Conservation (phyloP, 2,329 filamentous ascomycete genomes). For the Penicillium olsonii region DNA sequence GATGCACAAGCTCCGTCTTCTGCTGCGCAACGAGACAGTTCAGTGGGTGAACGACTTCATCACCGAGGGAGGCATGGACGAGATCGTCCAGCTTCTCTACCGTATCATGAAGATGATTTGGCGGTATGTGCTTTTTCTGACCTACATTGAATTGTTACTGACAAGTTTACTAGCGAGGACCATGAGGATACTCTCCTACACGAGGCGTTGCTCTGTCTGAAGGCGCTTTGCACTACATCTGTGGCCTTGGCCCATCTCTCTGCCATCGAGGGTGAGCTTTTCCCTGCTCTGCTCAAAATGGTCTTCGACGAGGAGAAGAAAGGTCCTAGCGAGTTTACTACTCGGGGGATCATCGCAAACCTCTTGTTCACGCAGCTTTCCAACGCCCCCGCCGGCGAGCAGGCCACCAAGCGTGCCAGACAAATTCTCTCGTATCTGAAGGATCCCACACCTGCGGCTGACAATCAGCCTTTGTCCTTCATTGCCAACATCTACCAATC, state of each 20-base stretch:
- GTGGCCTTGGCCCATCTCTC: constrained; percentile 79
- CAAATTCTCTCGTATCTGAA: constrained; percentile 78
- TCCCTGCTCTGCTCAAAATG: constrained; percentile 83
- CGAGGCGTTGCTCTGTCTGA: constrained; percentile 88
- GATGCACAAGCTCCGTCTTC: constrained; percentile 84
- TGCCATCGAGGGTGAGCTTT: constrained; percentile 75
- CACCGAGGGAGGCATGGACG: constrained; percentile 83
- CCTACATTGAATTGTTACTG: constrained; percentile 16
- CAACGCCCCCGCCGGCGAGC: constrained; percentile 61
- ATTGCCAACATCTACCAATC: constrained; percentile 85
- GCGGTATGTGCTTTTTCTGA: constrained; percentile 63
- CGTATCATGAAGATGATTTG: constrained; percentile 96
- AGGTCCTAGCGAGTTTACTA: constrained; percentile 94
- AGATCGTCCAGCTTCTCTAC: constrained; percentile 82
- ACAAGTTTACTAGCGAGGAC: constrained; percentile 67
- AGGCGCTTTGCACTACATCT: constrained; percentile 90
- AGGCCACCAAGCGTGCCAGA: constrained; percentile 64
- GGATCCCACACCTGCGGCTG: constrained; percentile 75
- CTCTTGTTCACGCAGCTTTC: constrained; percentile 87
- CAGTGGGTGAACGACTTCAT: constrained; percentile 95
- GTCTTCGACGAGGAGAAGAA: constrained; percentile 98
- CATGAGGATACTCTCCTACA: constrained; percentile 93
- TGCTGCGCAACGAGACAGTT: constrained; percentile 92
- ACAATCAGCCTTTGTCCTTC: constrained; percentile 76
- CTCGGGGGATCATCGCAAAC: constrained; percentile 84